Conservation (phyloP, 106 monocot genomes). For the Amphibolis antarctica region DNA sequence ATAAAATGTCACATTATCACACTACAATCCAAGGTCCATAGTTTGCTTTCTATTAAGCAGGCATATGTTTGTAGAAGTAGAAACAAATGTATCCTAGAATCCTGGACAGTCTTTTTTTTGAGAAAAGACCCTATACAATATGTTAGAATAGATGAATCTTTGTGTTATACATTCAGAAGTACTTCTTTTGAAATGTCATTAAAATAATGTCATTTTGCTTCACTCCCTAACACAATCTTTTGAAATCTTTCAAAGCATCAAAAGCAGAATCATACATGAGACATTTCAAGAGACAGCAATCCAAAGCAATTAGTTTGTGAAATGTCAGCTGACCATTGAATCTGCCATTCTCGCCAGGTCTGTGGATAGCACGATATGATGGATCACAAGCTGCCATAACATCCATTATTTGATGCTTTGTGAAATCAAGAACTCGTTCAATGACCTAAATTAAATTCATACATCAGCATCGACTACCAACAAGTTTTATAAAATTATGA, state of each 20-base stretch:
- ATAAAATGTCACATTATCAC: not conserved
- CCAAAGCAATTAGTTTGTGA: not conserved
- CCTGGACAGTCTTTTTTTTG: too few relatives aligned
- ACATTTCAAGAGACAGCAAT: not conserved
- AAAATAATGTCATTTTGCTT: too few relatives aligned
- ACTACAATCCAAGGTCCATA: not conserved
- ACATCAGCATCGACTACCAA: constrained; percentile 1
- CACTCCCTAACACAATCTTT: too few relatives aligned
- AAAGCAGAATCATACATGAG: too few relatives aligned
- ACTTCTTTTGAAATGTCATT: too few relatives aligned
- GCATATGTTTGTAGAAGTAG: too few relatives aligned
- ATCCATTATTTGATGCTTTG: constrained; percentile 77
- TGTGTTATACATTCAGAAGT: too few relatives aligned
- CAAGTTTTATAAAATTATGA: constrained; percentile 3
- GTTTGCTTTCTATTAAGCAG: not conserved
- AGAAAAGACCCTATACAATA: too few relatives aligned
- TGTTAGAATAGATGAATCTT: too few relatives aligned
- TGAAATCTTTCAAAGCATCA: too few relatives aligned
- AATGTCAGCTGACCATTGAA: constrained; percentile 36
- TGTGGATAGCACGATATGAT: constrained; percentile 37
- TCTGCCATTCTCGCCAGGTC: constrained; percentile 53
- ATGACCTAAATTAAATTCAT: constrained; percentile 51
- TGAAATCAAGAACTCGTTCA: constrained; percentile 85
- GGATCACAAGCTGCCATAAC: constrained; percentile 71
- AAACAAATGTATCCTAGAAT: too few relatives aligned